Base-by-base conservation (phyloP, 495 filamentous ascomycete genomes). In the Aspergillus taichungensis region DNA sequence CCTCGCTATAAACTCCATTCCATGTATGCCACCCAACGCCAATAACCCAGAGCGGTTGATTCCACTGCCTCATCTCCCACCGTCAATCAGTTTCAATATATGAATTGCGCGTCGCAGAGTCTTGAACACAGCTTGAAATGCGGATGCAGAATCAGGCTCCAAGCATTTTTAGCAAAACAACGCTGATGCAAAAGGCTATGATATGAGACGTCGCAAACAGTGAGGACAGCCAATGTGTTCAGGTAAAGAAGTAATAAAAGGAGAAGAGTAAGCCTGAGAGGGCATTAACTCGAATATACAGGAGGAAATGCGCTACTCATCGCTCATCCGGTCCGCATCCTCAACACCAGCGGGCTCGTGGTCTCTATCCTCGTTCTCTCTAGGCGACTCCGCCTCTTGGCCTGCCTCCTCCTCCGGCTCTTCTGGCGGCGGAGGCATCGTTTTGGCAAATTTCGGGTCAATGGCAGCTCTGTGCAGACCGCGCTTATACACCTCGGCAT, bases 401-500 rank as follows among this genome's bases (percentile, higher is more conserved):
- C 41, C 43, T 12, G 40, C 18, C 18, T 57, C 56, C 18, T 57
- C 54, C 10, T 36, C 52, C 18, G 54, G 41, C 14, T 56, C 56
- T 42, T 67, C 65, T 1, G 67, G 63, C 4, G 67, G 63, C 8
- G 64, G 57, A 10, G 64, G 64, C 42, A 71, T 59, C 6, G 54
- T 58, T 42, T 61, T 56, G 3, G 55, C 62, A 35, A 72, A 73
- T 43, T 69, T 66, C 6, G 68, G 67, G 40, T 75, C 72, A 42
- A 74, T 57, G 11, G 60, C 63, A 6, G 64, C 66, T 12, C 69
- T 55, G 52, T 74, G 63, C 27, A 63, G 49, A 32, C 59, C 52
- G 18, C 74, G 66, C 51, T 71, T 78, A 50, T 71, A 74, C 10
- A 62, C 49, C 48, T 80, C 78, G 0, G 64, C 67, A 45, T 73